phyloP scores from a whole-genome alignment of 768 basidiomycete species.

The Agaricus blazei region DNA sequence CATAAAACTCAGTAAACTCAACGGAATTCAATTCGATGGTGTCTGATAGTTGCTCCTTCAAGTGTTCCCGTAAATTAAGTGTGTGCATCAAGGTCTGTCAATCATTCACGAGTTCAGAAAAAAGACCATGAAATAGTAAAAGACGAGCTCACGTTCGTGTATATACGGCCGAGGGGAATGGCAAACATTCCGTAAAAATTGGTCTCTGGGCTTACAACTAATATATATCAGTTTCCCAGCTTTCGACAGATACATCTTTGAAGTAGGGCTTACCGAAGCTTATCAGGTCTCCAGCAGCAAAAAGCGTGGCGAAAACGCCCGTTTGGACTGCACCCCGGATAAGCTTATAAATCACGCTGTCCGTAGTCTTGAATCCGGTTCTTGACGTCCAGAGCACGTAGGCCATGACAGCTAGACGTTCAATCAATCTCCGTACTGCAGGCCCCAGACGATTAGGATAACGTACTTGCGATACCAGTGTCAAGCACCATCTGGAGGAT shows the following conservation, averaged over 20 bases:
- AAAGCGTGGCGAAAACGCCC: constrained; percentile 45
- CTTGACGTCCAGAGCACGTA: constrained; percentile 31
- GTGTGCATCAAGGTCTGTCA: background rate
- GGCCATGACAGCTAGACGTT: constrained; percentile 21
- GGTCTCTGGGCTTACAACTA: constrained; percentile 14
- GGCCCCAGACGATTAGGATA: constrained; percentile 43
- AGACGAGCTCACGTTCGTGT: constrained; percentile 38
- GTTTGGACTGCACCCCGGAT: constrained; percentile 54
- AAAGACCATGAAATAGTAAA: background rate
- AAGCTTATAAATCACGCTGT: constrained; percentile 47
- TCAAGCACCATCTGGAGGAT: constrained; percentile 11
- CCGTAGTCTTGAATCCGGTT: constrained; percentile 48
- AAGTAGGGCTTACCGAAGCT: constrained; percentile 16
- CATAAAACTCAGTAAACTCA: too few relatives aligned
- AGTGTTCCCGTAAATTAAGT: too few relatives aligned
- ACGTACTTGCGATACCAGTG: constrained; percentile 17
- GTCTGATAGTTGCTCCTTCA: too few relatives aligned
- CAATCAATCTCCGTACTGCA: constrained; percentile 37
- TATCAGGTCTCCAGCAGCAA: constrained; percentile 47
- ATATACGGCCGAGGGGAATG: constrained; percentile 33
- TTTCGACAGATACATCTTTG: too few relatives aligned
- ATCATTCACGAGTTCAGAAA: background rate
- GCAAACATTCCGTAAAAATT: constrained; percentile 31
- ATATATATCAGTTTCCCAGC: too few relatives aligned
- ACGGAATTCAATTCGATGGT: too few relatives aligned